These are phyloP conservation scores for Zygoascus flipseniorum DNA, from an alignment of 805 yeast genomes.

Conservation along the genomic window DNA sequence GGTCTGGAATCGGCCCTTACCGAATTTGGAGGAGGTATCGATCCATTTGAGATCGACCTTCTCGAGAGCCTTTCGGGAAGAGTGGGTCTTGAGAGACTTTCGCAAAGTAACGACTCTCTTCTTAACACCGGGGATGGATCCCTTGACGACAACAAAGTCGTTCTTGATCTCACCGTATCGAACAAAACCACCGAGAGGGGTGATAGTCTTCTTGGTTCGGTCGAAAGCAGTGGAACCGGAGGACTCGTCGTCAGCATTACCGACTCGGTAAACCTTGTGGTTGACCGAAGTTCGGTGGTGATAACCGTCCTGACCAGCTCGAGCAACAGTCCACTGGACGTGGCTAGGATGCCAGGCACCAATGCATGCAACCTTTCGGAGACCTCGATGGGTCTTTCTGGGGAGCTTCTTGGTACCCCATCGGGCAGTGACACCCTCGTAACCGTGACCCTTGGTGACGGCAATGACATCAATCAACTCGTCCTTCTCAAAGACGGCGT, in stretches of 20 bases:
- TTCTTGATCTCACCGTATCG: slow-evolving; percentile 97
- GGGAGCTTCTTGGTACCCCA: slow-evolving; percentile 99
- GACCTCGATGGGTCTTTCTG: slow-evolving; percentile 99
- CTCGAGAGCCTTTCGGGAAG: slow-evolving; percentile 96
- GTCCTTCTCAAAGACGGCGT: slow-evolving; percentile 95
- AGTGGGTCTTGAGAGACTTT: slow-evolving; percentile 96
- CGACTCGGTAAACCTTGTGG: slow-evolving; percentile 99
- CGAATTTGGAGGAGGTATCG: slow-evolving; percentile 99
- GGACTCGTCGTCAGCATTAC: slow-evolving; percentile 90
- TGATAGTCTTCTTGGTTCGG: slow-evolving; percentile 99
- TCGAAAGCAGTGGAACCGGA: slow-evolving; percentile 95
- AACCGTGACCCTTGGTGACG: slow-evolving; percentile 99
- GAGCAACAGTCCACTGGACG: slow-evolving; percentile 99
- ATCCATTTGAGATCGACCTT: slow-evolving; percentile 97
- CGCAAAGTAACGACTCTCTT: slow-evolving; percentile 99
- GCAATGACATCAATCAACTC: slow-evolving; percentile 98
- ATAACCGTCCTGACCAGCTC: slow-evolving; percentile 99
- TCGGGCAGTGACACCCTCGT: slow-evolving; percentile 99
- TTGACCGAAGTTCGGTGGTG: slow-evolving; percentile 99
- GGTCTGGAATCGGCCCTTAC: slow-evolving; percentile 99
- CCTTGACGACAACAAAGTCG: slow-evolving; percentile 96
- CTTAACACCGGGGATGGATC: slow-evolving; percentile 99
- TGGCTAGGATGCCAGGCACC: slow-evolving; percentile 99
- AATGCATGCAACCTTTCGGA: slow-evolving; percentile 99
- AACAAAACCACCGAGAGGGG: slow-evolving; percentile 99